Percentiles rank a stretch among this genome's conserved stretches.
phyloP scores from a whole-genome alignment of 331 rosid genomes.

The Cydonia oblonga region DNA sequence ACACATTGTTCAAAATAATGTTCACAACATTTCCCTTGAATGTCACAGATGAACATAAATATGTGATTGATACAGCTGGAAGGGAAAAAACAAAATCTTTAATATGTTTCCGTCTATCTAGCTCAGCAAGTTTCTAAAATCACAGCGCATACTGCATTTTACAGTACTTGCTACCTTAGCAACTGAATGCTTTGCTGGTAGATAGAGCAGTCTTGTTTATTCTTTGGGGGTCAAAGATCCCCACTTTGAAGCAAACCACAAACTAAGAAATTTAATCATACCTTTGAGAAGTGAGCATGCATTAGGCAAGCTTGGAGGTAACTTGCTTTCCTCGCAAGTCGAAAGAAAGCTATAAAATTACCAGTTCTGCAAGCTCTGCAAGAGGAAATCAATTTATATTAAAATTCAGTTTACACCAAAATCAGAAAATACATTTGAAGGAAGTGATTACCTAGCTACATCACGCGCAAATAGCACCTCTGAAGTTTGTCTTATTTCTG shows the following conservation, averaged over 20 bases:
- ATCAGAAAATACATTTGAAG: constrained; percentile 1
- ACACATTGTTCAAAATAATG: background rate
- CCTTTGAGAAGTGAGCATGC: constrained; percentile 99
- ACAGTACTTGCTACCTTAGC: background rate
- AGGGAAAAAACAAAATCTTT: background rate
- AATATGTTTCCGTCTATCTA: background rate
- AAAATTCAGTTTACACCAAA: constrained; percentile 10
- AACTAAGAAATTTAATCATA: constrained; percentile 18
- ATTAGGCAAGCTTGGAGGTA: constrained; percentile 98
- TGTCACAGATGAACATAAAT: background rate
- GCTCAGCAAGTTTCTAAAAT: background rate
- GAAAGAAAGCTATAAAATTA: constrained; percentile 83
- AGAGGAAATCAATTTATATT: constrained; percentile 18
- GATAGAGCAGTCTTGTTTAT: constrained; percentile 5
- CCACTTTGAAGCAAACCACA: too few relatives aligned
- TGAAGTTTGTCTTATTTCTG: constrained; percentile 82
- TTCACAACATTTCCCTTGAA: background rate
- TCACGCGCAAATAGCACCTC: constrained; percentile 90
- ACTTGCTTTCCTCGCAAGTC: constrained; percentile 80
- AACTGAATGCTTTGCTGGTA: constrained; percentile 5
- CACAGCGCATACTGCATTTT: constrained; percentile 5
- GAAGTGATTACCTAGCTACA: constrained; percentile 69
- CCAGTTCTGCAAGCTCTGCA: constrained; percentile 90
- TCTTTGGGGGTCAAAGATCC: constrained; percentile 6
- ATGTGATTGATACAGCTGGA: background rate